Base-by-base conservation (phyloP, 2,329 filamentous ascomycete species). In the Elsinoe perseae region DNA sequence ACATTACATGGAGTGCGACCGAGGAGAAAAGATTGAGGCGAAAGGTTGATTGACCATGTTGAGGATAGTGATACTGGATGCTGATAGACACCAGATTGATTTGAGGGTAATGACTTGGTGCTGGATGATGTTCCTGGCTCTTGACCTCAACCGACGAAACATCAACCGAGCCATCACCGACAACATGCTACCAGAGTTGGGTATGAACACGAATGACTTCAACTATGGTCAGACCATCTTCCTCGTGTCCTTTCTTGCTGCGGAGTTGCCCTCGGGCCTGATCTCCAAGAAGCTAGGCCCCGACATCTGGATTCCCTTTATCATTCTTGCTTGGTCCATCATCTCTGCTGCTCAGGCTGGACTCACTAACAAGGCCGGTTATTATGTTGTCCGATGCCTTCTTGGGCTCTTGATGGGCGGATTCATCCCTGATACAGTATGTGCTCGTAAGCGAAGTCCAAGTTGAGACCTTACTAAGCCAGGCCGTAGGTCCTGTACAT, bases 361-460 rank as follows among this genome's bases (percentile, higher is more conserved):
- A 54, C 44, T 62, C 16, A 52, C 16, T 1, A 55, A 69, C 6
- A 72, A 69, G 25, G 66, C 66, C 1, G 72, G 70, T 1, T 77
- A 77, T 57, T 75, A 67, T 54, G 69, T 71, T 9, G 70, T 67
- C 16, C 66, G 75, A n/a, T 70, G 69, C 4, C 63, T 77, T 0
- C 63, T 77, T 0, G 74, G 75, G 0, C 60, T 75, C 14, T 69
- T 77, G 25, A 74, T 73, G 60, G 75, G 69, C 50, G 73, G 73
- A 0, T 85, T 85, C 60, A 84, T 85, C 50, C 80, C 81, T 0
- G 81, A 83, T 58, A 52, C 48, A n/a, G n/a, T n/a, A n/a, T n/a
- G n/a, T n/a, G n/a, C n/a, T n/a, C n/a, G n/a, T n/a, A n/a, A n/a
- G n/a, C n/a, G n/a, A n/a, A n/a, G n/a, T n/a, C n/a, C n/a, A n/a